Percentiles rank a stretch among this genome's conserved stretches.
phyloP scores from a whole-genome alignment of 73 alveolate genomes.

The Strombidium stylifer region DNA sequence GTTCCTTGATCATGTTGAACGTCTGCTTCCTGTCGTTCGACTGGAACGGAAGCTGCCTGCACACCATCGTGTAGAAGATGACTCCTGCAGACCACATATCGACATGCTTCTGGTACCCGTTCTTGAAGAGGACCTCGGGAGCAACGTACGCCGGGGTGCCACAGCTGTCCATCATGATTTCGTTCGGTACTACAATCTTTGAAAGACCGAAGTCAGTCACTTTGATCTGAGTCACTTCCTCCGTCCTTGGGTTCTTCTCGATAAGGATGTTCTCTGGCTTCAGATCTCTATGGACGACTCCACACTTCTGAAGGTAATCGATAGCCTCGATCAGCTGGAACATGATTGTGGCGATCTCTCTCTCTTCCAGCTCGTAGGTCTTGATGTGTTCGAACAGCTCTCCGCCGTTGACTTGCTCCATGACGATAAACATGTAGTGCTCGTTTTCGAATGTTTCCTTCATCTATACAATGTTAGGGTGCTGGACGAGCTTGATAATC shows the following conservation, averaged over 20 bases:
- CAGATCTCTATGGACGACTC: conserved; percentile 76
- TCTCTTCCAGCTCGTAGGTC: conserved; percentile 42
- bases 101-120: conserved; percentile 27
- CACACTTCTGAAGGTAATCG: conserved; percentile 73
- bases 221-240: conserved; percentile 54
- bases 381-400: conserved; percentile 67
- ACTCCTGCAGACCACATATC: conserved; percentile 45
- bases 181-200: conserved; percentile 62
- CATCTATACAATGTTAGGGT: conserved; percentile 58
- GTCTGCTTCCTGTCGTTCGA: conserved; percentile 28
- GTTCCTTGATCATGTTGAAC: conserved; percentile 18
- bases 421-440: conserved; percentile 38
- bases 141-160: conserved; percentile 64
- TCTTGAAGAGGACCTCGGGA: conserved; percentile 28
- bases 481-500: conserved; percentile 46
- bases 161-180: conserved; percentile 55
- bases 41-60: conserved; percentile 38
- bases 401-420: conserved; percentile 64
- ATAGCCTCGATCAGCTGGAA: conserved; percentile 57
- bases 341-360: conserved; percentile 61
- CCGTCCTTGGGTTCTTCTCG: conserved; percentile 37
- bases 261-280: conserved; percentile 82
- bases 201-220: conserved; percentile 79
- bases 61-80: conserved; percentile 42
- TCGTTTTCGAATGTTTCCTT: conserved; percentile 48